A percentile compares a stretch with the other conserved stretches of the same genome.
These are phyloP conservation scores for Polychytrium aggregatum DNA, from an alignment of 192 early-diverging fungal genomes.

Conservation along the genomic window DNA sequence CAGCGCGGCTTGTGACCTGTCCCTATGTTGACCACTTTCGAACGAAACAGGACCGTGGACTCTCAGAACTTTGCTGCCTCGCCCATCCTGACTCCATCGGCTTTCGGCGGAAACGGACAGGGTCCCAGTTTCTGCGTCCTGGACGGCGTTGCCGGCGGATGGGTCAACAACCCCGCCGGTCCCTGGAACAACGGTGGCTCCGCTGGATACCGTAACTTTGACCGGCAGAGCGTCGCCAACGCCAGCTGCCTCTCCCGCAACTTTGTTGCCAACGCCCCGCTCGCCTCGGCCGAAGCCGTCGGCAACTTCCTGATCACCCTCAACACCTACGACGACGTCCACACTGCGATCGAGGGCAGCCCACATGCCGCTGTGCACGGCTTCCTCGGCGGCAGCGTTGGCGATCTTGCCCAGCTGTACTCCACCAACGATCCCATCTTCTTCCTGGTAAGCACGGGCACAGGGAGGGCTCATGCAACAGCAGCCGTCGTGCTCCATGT, in stretches of 20 bases:
- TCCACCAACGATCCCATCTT: slow-evolving; percentile 1
- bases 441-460: too few relatives aligned
- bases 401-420: too few relatives aligned
- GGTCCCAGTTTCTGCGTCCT: slow-evolving; percentile 18
- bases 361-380: slow-evolving; percentile 13
- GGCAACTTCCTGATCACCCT: not conserved
- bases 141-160: slow-evolving; percentile 34
- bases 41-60: slow-evolving; percentile 7
- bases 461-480: too few relatives aligned
- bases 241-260: not conserved
- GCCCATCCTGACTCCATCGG: not conserved
- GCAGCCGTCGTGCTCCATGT: too few relatives aligned
- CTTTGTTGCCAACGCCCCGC: too few relatives aligned
- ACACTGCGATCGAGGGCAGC: slow-evolving; percentile 19
- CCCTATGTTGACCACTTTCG: too few relatives aligned
- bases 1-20: too few relatives aligned
- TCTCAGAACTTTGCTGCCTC: slow-evolving; percentile 1
- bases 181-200: not conserved
- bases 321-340: slow-evolving; percentile 11
- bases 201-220: slow-evolving; percentile 3
- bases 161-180: slow-evolving; percentile 3
- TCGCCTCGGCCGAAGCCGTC: not conserved
- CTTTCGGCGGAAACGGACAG: slow-evolving; percentile 3
- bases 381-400: slow-evolving; percentile 12
- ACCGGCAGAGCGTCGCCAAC: too few relatives aligned